Conservation (phyloP, 73 alveolate species). For the Paramecium sonneborni region DNA sequence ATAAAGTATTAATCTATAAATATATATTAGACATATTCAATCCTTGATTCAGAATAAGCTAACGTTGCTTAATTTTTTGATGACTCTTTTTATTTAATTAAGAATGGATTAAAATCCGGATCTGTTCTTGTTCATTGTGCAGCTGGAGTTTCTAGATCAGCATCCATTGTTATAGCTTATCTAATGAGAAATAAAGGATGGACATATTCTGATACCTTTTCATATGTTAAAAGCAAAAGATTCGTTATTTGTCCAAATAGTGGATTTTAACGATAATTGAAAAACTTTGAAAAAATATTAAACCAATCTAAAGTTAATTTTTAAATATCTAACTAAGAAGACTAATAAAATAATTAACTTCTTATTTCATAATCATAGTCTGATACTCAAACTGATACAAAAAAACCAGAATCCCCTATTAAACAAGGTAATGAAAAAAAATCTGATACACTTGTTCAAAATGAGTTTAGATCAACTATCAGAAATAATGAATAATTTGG, state of each 20-base stretch:
- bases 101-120: conserved; percentile 69
- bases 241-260: conserved; percentile 86
- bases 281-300: conserved; percentile 77
- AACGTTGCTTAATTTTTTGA: conserved; percentile 36
- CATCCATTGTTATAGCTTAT: conserved; percentile 90
- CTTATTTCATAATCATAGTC: neutral
- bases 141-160: conserved; percentile 91
- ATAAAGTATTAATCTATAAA: neutral
- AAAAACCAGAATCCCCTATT: neutral
- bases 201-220: conserved; percentile 78
- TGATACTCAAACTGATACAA: neutral
- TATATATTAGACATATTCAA: neutral
- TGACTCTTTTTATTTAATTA: conserved; percentile 20
- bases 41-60: conserved; percentile 38
- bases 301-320: neutral
- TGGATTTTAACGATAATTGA: conserved; percentile 86
- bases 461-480: neutral
- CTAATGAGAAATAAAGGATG: conserved; percentile 83
- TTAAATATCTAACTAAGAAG: neutral
- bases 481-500: neutral
- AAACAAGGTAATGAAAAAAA: neutral
- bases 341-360: neutral
- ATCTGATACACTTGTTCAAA: neutral
- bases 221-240: conserved; percentile 84
- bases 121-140: conserved; percentile 93